phyloP scores from a whole-genome alignment of 1,139 yeast species.

The Scheffersomyces lignicola region DNA sequence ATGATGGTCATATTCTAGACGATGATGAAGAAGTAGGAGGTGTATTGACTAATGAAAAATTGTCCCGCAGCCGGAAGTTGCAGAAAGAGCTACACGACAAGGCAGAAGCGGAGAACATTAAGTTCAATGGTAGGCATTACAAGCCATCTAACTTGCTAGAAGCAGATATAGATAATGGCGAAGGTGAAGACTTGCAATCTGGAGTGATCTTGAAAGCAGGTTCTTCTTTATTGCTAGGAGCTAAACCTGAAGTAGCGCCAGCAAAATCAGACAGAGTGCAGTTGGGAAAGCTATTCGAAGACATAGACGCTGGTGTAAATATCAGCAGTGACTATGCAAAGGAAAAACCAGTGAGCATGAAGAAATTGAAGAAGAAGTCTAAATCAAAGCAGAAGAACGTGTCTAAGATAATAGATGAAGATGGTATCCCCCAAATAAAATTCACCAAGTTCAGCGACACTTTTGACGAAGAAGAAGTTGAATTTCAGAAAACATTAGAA shows the following conservation, averaged over 20 bases:
- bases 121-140: slow-evolving; percentile 25
- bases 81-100: slow-evolving; percentile 23
- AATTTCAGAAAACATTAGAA: slow-evolving; percentile 44
- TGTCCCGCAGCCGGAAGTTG: slow-evolving; percentile 33
- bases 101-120: slow-evolving; percentile 24
- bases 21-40: slow-evolving; percentile 51
- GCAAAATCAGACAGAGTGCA: slow-evolving; percentile 5
- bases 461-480: slow-evolving; percentile 45
- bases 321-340: slow-evolving; percentile 41
- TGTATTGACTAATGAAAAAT: slow-evolving; percentile 44
- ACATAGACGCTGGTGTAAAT: slow-evolving; percentile 15
- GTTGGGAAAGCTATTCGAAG: slow-evolving; percentile 23
- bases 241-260: slow-evolving; percentile 10
- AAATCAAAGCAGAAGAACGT: slow-evolving; percentile 12
- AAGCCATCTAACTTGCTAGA: slow-evolving; percentile 9
- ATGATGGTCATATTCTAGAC: slow-evolving; percentile 56
- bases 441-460: slow-evolving; percentile 21
- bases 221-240: slow-evolving; percentile 2
- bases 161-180: slow-evolving; percentile 17
- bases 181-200: slow-evolving; percentile 12
- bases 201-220: slow-evolving; percentile 11
- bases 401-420: slow-evolving; percentile 15
- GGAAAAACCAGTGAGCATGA: slow-evolving; percentile 48
- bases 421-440: slow-evolving; percentile 33
- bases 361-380: slow-evolving; percentile 39